phyloP scores from a whole-genome alignment of 148 eudicot genomes.

The Amaranthus hypochondriacus region DNA sequence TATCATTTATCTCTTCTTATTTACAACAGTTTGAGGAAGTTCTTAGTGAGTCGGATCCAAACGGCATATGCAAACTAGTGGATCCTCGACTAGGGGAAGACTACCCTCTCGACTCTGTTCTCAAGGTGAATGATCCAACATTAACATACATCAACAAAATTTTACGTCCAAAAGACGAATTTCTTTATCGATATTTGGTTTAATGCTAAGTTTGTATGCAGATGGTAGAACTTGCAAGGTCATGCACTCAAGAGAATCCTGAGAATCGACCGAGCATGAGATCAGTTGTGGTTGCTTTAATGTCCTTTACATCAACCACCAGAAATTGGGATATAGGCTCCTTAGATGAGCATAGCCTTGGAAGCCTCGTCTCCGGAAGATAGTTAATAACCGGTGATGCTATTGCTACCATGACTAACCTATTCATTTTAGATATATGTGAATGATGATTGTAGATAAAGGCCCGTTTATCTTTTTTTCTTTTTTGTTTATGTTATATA shows the following conservation, averaged over 20 bases:
- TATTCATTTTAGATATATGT: conserved; percentile 7
- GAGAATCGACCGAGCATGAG: conserved; percentile 88
- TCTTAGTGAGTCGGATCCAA: conserved; percentile 47
- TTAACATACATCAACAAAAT: background rate
- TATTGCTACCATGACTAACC: background rate
- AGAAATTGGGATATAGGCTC: conserved; percentile 54
- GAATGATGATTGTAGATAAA: background rate
- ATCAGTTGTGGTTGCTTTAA: conserved; percentile 66
- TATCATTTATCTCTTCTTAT: background rate
- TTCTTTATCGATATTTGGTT: background rate
- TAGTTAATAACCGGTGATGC: conserved; percentile 19
- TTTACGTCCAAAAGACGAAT: background rate
- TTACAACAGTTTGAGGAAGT: conserved; percentile 56
- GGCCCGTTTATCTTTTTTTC: background rate
- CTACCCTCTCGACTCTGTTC: conserved; percentile 55
- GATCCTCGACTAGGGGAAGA: conserved; percentile 69
- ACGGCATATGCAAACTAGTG: conserved; percentile 43
- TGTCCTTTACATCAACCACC: conserved; percentile 49
- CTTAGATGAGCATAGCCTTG: conserved; percentile 48
- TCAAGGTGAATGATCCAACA: conserved; percentile 41
- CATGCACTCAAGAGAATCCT: conserved; percentile 70
- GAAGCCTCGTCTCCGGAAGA: conserved; percentile 49
- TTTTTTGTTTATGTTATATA: background rate
- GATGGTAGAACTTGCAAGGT: conserved; percentile 72
- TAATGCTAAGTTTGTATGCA: conserved; percentile 18